Evolutionary conservation across 2,329 filamentous ascomycete species (phyloP), one percentile per base, ranked within the genome.

Genomic region (Talaromyces pinophilus): DNA sequence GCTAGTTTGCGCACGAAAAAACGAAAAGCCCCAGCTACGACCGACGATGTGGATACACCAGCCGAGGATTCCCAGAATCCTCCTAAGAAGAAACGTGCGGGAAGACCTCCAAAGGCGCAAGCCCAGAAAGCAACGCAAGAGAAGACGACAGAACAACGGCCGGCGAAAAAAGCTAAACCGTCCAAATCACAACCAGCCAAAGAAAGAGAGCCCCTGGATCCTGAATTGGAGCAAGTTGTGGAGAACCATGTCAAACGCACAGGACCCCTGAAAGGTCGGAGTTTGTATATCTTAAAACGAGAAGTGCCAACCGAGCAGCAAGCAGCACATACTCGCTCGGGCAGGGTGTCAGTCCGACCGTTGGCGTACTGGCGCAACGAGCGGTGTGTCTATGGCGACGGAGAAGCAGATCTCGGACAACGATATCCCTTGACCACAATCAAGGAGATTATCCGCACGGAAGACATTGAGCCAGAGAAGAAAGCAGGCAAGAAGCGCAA

Each of bases 321-420:
- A 68, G 82, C 83, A 35, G 85, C 83, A 54, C 91, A 89, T 61
- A 86, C 85, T n/a, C 88, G 92, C 63, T 94, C 90, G 13, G 93
- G 92, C 1, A 87, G 95, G 65, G 87, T 88, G 62, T 92, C 91
- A 10, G 89, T 92, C 68, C 87, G 87, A 67, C 95, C 93, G 0
- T 80, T 97, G 40, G 88, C 92, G 30, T 96, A 86, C 75, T 98
- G 94, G 94, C 88, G 88, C 72, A 93, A 93, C 70, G 94, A 98
- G 76, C 87, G 86, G 63, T 87, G 90, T 57, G 86, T 92, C 25
- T 92, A 88, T 73, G 88, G 89, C 62, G 82, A 85, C 19, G 85
- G 87, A 28, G 87, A 88, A 59, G 80, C 81, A 33, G 85, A 85
- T 64, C 78, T 81, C 66, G 83, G 84, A n/a, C 82, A 83, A 57